Evolutionary conservation across 176 grass and related monocot genomes (phyloP), one percentile per base, ranked within the genome.

Genomic region (Carex myosuroides): DNA sequence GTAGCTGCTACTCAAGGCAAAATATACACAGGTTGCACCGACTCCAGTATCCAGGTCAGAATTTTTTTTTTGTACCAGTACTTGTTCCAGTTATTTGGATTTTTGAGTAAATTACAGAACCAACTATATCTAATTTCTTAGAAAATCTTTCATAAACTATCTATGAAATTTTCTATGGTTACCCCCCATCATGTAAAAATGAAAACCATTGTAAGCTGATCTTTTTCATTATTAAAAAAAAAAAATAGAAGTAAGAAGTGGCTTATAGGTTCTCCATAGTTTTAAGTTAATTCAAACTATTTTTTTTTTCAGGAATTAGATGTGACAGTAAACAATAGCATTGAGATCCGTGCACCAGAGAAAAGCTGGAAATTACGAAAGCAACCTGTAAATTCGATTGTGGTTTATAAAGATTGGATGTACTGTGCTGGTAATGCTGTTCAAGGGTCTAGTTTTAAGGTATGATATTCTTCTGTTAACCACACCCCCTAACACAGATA

Each of bases 41-140:
- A 95, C 88, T 88, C 81, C 44, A 95, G 96, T 87, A 92, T 95
- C 84, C 96, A 95, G 96, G 96, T 99, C 78, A 37, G 79, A 89
- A 88, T 84, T 82, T 55, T 83, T 18, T 65, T 80, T 58, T 39
- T 79, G 20, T 29, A 0, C 20, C 61, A 61, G 33, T 70, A 60
- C 11, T 69, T 69, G 29, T 76, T 85, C 17, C 48, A 64, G 42
- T 82, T n/a, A 41, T 64, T 18, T 62, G 8, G 16, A 24, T 20
- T 50, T 75, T 48, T 60, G 41, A 54, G 44, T 22, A 29, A 77
- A 77, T 55, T 77, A 54, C 20, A 77, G 39, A 52, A 54, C 75
- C 55, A 13, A 35, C 13, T 58, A 30, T 58, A 17, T 16, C 18
- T 10, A 13, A 48, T 79, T 59, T 57, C 6, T 16, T 32, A 59